Evolutionary conservation across 1,284 basidiomycete genomes (phyloP), one percentile per base, ranked within the genome.

Genomic region (Naganishia liquefaciens): DNA sequence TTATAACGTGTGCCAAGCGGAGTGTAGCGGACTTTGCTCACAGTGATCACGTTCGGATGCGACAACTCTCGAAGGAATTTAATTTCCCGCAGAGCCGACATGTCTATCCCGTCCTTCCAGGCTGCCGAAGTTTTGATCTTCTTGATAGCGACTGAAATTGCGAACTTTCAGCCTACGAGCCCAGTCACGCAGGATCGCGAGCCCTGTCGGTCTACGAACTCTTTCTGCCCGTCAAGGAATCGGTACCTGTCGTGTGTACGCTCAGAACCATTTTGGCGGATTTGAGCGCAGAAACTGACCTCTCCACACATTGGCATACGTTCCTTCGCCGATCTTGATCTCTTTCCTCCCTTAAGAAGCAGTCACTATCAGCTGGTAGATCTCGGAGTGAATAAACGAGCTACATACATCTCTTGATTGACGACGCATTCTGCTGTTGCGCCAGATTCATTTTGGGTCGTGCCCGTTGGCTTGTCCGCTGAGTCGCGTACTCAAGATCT

Each of bases 61-160:
- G 87, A 87, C 54, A 99, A 80, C 77, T 99, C 96, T 63, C 91
- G 87, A 66, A 99, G 81, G 76, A 94, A 98, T 78, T 97, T 97
- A 74, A 99, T 95, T 80, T 99, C 96, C 44, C 96, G 88, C 68
- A 99, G 88, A 53, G 96, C 96, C 68, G 93, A 96, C 89, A 99
- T 96, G 80, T 99, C 96, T 61, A 99, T 84, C 10, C 96, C 96
- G 79, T 99, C 95, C 76, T 95, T 96, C 83, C 96, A 93, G 74
- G 93, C 88, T 25, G 94, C 93, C 19, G 93, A 89, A 17, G 63
- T 55, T 76, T 96, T 96, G 75, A 96, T 94, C 80, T 99, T 99
- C 82, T 99, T 99, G 75, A 99, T 97, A 61, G 96, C 96, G 5
- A 98, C 78, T 89, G 88, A 17, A 86, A 80, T 15, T 27, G 7